Evolutionary conservation across 305 asterid genomes (phyloP).

Genomic region (Rubia balearica): DNA sequence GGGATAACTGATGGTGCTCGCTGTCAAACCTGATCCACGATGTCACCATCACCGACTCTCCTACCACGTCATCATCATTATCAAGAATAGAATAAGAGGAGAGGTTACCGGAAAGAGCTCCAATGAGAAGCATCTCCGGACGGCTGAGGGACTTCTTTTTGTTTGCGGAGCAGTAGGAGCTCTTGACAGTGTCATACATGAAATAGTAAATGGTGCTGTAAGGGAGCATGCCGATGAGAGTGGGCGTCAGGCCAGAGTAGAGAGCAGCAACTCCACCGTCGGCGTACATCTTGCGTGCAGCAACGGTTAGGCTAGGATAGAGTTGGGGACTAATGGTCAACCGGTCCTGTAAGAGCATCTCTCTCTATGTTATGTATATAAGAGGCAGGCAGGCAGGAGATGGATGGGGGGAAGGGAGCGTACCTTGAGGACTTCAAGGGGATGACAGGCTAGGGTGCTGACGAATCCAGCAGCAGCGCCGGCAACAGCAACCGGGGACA

Average conservation of each 20-base stretch:
- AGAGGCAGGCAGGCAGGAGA: no score
- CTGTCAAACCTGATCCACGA: conserved; percentile 80
- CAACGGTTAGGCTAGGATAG: conserved; percentile 69
- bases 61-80: no score
- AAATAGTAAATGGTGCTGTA: conserved; percentile 92
- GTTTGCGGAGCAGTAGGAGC: conserved; percentile 64
- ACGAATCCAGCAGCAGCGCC: conserved; percentile 95
- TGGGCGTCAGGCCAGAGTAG: conserved; percentile 73
- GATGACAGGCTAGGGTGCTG: conserved; percentile 94
- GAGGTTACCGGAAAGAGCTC: conserved; percentile 82
- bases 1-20: conserved; percentile 91
- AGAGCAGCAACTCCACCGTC: conserved; percentile 71
- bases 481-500: conserved; percentile 85
- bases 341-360: conserved; percentile 67
- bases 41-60: no score
- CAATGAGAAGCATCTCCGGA: conserved; percentile 72
- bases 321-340: conserved; percentile 71
- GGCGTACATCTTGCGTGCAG: conserved; percentile 52
- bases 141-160: conserved; percentile 60
- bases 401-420: not conserved
- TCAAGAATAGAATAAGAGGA: not conserved
- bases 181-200: conserved; percentile 93
- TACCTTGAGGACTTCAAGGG: conserved; percentile 97
- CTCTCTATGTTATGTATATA: no score
- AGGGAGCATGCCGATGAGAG: conserved; percentile 95